Evolutionary conservation across 2,329 filamentous ascomycete genomes (phyloP).

Genomic region (Scleromitrula shiraiana): DNA sequence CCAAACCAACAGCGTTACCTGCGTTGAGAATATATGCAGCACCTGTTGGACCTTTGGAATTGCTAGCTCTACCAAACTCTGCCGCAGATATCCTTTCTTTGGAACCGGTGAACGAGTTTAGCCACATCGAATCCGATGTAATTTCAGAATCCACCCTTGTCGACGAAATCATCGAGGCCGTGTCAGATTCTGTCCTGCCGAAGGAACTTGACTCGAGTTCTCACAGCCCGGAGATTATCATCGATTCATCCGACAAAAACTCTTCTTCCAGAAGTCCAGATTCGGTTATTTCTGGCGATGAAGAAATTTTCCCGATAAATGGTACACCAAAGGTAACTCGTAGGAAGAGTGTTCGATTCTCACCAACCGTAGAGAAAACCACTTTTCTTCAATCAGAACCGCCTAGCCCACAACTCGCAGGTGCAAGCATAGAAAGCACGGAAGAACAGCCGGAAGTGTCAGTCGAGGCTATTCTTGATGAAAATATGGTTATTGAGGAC

Average conservation of each 20-base stretch:
- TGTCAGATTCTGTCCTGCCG: no score
- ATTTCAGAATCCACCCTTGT: no score
- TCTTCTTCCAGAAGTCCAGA: no score
- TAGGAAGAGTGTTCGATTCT: constrained; percentile 64
- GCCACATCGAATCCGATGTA: no score
- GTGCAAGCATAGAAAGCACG: background rate
- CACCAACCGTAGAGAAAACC: constrained; percentile 56
- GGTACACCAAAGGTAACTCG: constrained; percentile 29
- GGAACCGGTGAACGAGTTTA: no score
- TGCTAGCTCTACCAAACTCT: constrained; percentile 46
- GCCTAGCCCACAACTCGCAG: constrained; percentile 22
- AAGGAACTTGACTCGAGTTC: no score
- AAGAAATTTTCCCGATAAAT: constrained; percentile 4
- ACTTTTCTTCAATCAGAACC: constrained; percentile 47
- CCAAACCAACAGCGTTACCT: background rate
- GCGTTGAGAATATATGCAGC: background rate
- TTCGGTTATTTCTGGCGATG: no score
- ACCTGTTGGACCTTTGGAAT: constrained; percentile 30
- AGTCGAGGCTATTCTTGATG: constrained; percentile 7
- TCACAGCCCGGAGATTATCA: no score
- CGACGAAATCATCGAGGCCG: no score
- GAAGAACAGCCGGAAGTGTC: constrained; percentile 5
- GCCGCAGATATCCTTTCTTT: background rate
- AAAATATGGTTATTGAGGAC: constrained; percentile 35
- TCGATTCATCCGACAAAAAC: no score